Conservation (phyloP, 495 filamentous ascomycete genomes). For the Trichocladium uniseriatum region DNA sequence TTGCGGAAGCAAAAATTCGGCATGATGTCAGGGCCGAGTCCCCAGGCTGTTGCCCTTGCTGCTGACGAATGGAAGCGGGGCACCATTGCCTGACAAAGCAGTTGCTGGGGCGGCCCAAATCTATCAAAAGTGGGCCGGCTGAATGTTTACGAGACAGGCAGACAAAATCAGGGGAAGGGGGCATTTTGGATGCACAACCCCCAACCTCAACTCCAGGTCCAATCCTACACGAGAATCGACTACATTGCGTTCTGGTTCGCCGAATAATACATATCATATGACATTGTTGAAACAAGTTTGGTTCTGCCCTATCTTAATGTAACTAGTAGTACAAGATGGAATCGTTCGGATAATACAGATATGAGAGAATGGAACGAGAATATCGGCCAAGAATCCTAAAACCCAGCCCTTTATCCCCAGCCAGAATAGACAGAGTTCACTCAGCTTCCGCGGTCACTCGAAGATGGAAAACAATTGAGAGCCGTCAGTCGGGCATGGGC, state of each 20-base stretch:
- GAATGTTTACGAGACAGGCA: too few relatives aligned
- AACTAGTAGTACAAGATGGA: neutral
- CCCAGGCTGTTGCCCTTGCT: neutral
- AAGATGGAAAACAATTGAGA: slow-evolving; percentile 40
- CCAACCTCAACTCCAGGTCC: too few relatives aligned
- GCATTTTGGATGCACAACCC: too few relatives aligned
- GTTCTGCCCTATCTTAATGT: neutral
- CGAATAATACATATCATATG: too few relatives aligned
- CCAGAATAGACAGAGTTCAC: too few relatives aligned
- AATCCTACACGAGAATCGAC: too few relatives aligned
- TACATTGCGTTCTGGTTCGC: too few relatives aligned
- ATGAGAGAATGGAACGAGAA: neutral
- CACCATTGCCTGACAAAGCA: neutral
- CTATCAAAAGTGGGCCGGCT: neutral
- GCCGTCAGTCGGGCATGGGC: slow-evolving; percentile 33
- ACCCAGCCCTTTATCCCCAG: neutral
- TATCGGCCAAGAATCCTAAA: neutral
- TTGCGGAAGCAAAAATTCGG: slow-evolving; percentile 27
- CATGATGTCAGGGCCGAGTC: slow-evolving; percentile 33
- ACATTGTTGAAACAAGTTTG: neutral
- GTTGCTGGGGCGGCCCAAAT: neutral
- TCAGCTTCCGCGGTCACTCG: slow-evolving; percentile 10
- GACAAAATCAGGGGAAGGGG: too few relatives aligned
- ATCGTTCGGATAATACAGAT: neutral
- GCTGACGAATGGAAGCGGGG: neutral